A percentile compares a stretch with the other conserved stretches of the same genome.
Evolutionary conservation across 1,284 basidiomycete genomes (phyloP).

Genomic region (Apiotrichum sp.): DNA sequence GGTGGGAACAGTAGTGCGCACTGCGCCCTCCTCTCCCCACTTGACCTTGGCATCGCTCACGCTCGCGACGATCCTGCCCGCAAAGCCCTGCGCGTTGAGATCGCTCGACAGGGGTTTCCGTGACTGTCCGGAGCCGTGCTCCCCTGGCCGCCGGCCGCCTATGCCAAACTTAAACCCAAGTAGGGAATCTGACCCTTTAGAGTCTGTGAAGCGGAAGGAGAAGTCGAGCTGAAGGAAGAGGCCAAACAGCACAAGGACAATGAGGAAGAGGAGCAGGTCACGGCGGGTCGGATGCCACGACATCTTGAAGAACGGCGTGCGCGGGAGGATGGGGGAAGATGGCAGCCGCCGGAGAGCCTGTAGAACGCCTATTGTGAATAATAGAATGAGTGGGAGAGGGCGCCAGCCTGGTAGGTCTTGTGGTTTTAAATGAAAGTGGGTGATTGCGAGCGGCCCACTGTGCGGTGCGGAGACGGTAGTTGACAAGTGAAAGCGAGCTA

Average conservation of each 20-base stretch:
- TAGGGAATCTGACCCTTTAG: constrained; percentile 24
- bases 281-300: constrained; percentile 39
- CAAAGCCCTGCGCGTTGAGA: not conserved
- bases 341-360: not conserved
- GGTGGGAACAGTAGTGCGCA: constrained; percentile 35
- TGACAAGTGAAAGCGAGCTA: no score
- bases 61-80: constrained; percentile 2
- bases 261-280: constrained; percentile 40
- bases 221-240: constrained; percentile 44
- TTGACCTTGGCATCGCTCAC: constrained; percentile 32
- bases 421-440: no score
- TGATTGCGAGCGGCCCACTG: no score
- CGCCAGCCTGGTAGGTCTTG: not conserved
- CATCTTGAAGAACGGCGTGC: constrained; percentile 4
- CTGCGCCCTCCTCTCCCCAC: constrained; percentile 37
- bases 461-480: no score
- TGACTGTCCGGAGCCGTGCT: not conserved
- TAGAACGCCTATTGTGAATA: not conserved
- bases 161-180: constrained; percentile 34
- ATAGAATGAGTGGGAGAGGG: not conserved
- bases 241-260: constrained; percentile 33
- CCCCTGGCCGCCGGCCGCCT: constrained; percentile 11
- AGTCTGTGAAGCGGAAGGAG: constrained; percentile 33
- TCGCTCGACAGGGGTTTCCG: not conserved
- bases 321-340: not conserved